Conservation (phyloP, 192 early-diverging fungal genomes). For the Dissophora globulifera region DNA sequence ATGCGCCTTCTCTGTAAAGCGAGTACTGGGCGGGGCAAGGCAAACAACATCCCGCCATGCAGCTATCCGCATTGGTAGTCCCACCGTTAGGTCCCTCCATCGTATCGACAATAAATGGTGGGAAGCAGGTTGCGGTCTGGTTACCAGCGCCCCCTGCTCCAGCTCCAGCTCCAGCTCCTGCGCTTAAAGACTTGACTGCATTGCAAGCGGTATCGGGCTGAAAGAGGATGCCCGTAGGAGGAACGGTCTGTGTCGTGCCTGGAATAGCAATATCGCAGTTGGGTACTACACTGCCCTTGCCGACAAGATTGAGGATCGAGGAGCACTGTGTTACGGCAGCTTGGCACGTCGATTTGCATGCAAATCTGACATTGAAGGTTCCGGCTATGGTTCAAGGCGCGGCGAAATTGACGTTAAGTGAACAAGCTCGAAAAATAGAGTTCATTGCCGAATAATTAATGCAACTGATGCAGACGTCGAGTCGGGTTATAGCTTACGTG, state of each 20-base stretch:
- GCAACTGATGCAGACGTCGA: no score
- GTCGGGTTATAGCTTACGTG: no score
- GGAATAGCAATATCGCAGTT: conserved; percentile 17
- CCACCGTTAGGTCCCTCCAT: conserved; percentile 13
- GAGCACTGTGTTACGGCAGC: conserved; percentile 1
- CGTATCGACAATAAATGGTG: conserved; percentile 46
- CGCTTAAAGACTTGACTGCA: background rate
- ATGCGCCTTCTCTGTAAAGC: conserved; percentile 55
- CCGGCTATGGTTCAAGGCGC: no score
- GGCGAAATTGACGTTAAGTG: no score
- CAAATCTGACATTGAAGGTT: conserved; percentile 21
- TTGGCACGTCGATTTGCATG: conserved; percentile 39
- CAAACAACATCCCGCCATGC: conserved; percentile 60
- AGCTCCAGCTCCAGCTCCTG: background rate
- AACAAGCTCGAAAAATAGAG: no score
- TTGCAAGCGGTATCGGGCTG: conserved; percentile 27
- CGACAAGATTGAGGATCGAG: background rate
- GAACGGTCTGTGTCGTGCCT: background rate
- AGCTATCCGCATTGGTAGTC: conserved; percentile 29
- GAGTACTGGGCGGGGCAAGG: conserved; percentile 62
- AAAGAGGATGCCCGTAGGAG: conserved; percentile 19
- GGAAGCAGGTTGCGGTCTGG: conserved; percentile 30
- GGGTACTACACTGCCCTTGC: conserved; percentile 3
- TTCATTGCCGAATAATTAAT: no score
- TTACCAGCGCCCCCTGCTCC: background rate